Percentiles rank a stretch among this genome's conserved stretches.
Conservation (phyloP, 192 early-diverging fungal genomes). For the Rhizoclosmatium sp. region DNA sequence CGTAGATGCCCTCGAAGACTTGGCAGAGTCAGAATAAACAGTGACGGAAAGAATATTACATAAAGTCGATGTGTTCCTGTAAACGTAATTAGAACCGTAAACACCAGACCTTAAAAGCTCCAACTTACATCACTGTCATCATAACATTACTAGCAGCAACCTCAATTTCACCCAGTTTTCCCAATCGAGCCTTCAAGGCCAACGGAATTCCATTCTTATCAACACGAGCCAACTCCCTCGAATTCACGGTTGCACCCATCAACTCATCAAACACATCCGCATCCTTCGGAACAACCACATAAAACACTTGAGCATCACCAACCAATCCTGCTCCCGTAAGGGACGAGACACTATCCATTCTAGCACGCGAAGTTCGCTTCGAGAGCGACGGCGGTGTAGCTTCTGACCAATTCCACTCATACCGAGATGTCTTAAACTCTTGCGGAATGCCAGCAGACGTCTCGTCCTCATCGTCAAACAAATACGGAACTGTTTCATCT, state of each 20-base stretch:
- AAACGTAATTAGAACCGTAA: background rate
- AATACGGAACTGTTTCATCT: background rate
- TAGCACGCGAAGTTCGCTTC: background rate
- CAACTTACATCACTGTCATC: background rate
- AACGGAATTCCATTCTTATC: constrained; percentile 19
- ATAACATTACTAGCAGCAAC: constrained; percentile 25
- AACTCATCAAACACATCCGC: constrained; percentile 32
- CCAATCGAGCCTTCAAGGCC: constrained; percentile 3
- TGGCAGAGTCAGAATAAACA: background rate
- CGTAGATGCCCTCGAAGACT: constrained; percentile 2
- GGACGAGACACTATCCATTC: background rate
- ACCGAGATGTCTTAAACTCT: constrained; percentile 22
- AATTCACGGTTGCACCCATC: background rate
- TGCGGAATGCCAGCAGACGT: background rate
- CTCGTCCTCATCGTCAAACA: constrained; percentile 5
- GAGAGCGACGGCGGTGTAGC: constrained; percentile 8
- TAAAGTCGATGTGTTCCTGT: constrained; percentile 12
- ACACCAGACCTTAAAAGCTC: background rate
- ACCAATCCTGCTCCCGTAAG: background rate
- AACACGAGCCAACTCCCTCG: constrained; percentile 19
- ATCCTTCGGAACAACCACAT: constrained; percentile 37
- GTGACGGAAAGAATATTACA: constrained; percentile 30
- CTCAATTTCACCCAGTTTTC: constrained; percentile 23
- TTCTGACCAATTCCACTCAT: constrained; percentile 23
- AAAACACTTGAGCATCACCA: background rate